Percentiles rank a stretch among this genome's conserved stretches.
Conservation (phyloP, 306 rosid genomes). For the Prunus dulcis region DNA sequence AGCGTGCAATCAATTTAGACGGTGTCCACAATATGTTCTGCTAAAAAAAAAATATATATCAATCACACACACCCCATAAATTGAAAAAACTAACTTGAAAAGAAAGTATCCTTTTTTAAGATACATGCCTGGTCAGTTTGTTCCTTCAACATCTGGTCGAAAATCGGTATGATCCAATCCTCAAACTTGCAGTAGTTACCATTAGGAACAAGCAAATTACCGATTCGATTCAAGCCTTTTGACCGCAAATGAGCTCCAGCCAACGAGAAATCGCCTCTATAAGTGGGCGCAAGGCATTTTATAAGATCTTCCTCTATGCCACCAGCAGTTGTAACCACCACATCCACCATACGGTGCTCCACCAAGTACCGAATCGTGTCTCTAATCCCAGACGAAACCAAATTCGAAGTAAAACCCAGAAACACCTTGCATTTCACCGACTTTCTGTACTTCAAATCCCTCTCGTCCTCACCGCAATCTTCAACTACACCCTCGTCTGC, state of each 20-base stretch:
- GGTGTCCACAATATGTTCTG: conserved; percentile 88
- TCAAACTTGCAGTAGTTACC: conserved; percentile 88
- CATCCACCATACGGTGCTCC: conserved; percentile 91
- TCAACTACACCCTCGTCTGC: conserved; percentile 54
- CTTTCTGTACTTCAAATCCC: conserved; percentile 44
- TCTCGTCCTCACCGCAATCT: conserved; percentile 59
- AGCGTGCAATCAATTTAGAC: conserved; percentile 70
- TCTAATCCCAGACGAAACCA: conserved; percentile 88
- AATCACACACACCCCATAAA: not conserved
- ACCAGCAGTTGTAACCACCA: conserved; percentile 85
- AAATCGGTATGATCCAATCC: conserved; percentile 94
- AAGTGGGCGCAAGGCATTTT: conserved; percentile 93
- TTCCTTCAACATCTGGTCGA: conserved; percentile 85
- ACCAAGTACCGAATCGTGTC: conserved; percentile 74
- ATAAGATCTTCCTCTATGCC: conserved; percentile 94
- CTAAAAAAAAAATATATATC: not conserved
- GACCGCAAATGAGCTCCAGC: conserved; percentile 75
- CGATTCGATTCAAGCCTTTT: conserved; percentile 88
- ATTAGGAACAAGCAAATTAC: conserved; percentile 91
- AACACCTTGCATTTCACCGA: conserved; percentile 71
- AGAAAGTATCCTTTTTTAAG: not conserved
- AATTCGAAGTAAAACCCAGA: conserved; percentile 92
- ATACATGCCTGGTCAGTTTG: conserved; percentile 59
- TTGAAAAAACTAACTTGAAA: not conserved
- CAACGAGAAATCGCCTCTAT: conserved; percentile 70